These are phyloP conservation scores for Phytophthora podocarpi DNA, from an alignment of 352 stramenopile species.

Conservation along the genomic window DNA sequence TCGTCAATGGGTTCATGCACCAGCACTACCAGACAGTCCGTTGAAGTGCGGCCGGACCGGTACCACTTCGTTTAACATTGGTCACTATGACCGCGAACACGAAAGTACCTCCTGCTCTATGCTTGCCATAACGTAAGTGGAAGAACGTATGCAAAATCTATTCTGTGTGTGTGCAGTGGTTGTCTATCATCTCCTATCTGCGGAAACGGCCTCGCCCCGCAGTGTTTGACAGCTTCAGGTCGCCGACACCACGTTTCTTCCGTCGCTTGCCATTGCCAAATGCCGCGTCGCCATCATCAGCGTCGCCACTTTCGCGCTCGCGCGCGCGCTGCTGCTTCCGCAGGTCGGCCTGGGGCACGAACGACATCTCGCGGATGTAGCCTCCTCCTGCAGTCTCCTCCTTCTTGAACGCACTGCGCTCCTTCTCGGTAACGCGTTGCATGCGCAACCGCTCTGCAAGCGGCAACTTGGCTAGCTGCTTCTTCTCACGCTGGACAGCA, in stretches of 20 bases:
- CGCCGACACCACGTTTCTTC: conserved; percentile 83
- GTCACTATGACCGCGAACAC: too few species aligned
- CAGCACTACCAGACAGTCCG: too few species aligned
- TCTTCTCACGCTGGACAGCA: conserved; percentile 75
- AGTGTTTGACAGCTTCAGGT: conserved; percentile 68
- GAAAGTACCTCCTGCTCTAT: too few species aligned
- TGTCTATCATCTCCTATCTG: conserved; percentile 45
- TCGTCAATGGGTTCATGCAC: conserved; percentile 9
- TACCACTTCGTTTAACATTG: conserved; percentile 1
- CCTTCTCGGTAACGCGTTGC: conserved; percentile 74
- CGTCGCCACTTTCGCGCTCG: conserved; percentile 25
- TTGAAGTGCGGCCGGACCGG: too few species aligned
- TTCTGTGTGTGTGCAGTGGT: conserved; percentile 1
- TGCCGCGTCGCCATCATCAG: conserved; percentile 25
- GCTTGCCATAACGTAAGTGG: too few species aligned
- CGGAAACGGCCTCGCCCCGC: conserved; percentile 56
- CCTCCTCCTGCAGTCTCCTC: conserved; percentile 69
- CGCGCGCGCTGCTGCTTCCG: conserved; percentile 55
- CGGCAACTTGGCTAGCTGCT: conserved; percentile 78
- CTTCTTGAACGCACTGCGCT: conserved; percentile 86
- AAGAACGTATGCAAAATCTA: conserved; percentile 33
- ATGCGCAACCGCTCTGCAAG: conserved; percentile 78
- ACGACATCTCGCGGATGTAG: conserved; percentile 88
- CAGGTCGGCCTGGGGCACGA: conserved; percentile 68
- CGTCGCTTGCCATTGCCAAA: conserved; percentile 47